These are phyloP conservation scores for Lentinula aciculospora DNA, from an alignment of 768 basidiomycete species.

Conservation along the genomic window DNA sequence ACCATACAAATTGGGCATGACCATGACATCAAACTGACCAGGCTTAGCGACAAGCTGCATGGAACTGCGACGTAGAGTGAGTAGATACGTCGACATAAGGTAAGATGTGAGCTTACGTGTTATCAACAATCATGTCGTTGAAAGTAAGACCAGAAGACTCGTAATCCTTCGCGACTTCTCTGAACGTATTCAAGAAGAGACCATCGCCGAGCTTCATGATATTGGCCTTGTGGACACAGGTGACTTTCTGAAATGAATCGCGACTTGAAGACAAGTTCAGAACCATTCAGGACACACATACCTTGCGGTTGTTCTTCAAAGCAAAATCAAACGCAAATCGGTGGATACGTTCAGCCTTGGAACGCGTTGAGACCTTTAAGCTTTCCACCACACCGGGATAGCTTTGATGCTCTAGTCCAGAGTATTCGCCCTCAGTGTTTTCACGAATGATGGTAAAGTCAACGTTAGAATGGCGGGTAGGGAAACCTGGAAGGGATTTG, in stretches of 20 bases:
- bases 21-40: slow-evolving; percentile 98
- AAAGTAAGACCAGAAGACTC: slow-evolving; percentile 84
- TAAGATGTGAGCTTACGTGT: slow-evolving; percentile 58
- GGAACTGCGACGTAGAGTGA: slow-evolving; percentile 47
- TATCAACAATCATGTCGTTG: slow-evolving; percentile 99
- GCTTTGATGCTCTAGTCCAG: slow-evolving; percentile 95
- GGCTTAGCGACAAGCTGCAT: slow-evolving; percentile 99
- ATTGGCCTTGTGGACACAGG: slow-evolving; percentile 99
- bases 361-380: slow-evolving; percentile 93
- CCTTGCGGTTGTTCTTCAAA: slow-evolving; percentile 97
- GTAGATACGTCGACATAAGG: background rate
- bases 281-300: slow-evolving; percentile 20
- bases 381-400: slow-evolving; percentile 98
- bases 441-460: slow-evolving; percentile 99
- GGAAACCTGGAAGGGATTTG: slow-evolving; percentile 95
- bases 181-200: slow-evolving; percentile 98
- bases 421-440: slow-evolving; percentile 99
- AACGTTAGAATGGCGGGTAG: slow-evolving; percentile 93
- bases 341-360: slow-evolving; percentile 93
- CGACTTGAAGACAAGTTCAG: background rate
- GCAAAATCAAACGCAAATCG: slow-evolving; percentile 99
- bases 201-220: slow-evolving; percentile 99
- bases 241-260: slow-evolving; percentile 78
- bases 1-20: slow-evolving; percentile 97
- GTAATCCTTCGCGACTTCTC: slow-evolving; percentile 94